These are phyloP conservation scores for Penicillium verhagenii DNA, from an alignment of 495 filamentous ascomycete genomes.

Conservation along the genomic window DNA sequence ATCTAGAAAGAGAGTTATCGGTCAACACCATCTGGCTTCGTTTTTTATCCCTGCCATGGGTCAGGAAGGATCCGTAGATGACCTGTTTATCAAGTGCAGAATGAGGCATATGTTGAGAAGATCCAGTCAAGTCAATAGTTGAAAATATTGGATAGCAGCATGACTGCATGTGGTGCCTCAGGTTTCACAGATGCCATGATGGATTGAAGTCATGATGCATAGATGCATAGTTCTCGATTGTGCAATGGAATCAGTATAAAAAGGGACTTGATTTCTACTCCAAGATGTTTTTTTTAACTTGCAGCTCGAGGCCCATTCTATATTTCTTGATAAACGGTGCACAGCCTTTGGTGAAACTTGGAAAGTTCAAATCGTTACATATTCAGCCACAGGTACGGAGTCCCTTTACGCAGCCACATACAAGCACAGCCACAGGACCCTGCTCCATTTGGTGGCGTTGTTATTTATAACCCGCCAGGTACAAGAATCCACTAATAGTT, in stretches of 20 bases:
- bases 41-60: neutral
- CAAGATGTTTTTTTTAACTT: neutral
- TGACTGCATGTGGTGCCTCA: conserved; percentile 19
- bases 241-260: conserved; percentile 11
- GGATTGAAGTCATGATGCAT: conserved; percentile 22
- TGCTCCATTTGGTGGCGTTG: conserved; percentile 14
- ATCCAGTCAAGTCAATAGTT: neutral
- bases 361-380: neutral
- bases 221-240: conserved; percentile 1
- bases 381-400: conserved; percentile 11
- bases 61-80: neutral
- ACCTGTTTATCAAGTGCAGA: neutral
- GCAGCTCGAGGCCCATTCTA: neutral
- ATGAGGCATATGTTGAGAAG: neutral
- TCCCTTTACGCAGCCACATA: conserved; percentile 4
- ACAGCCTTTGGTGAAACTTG: neutral
- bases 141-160: conserved; percentile 9
- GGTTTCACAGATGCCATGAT: conserved; percentile 18
- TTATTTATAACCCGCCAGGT: conserved; percentile 26
- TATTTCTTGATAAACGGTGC: neutral
- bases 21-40: neutral
- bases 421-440: conserved; percentile 17
- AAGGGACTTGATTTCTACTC: neutral
- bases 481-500: conserved; percentile 21
- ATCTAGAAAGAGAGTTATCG: neutral